Evolutionary conservation across 2,329 filamentous ascomycete species (phyloP).

Genomic region (Fusarium sublunatum): DNA sequence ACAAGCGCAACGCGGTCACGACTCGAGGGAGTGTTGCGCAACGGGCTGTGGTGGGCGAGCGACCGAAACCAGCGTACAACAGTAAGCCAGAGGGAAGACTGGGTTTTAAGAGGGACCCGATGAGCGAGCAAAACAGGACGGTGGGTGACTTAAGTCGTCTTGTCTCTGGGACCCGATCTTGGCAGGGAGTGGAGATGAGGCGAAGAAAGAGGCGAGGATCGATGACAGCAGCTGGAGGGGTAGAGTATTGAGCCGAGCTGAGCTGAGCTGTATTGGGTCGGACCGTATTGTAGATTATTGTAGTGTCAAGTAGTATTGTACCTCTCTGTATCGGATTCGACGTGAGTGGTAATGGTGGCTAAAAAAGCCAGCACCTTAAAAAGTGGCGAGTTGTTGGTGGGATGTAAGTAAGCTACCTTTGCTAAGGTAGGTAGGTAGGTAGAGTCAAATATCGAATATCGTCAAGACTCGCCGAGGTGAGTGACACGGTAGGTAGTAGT

Average conservation of each 20-base stretch:
- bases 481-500: neutral
- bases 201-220: constrained; percentile 25
- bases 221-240: constrained; percentile 13
- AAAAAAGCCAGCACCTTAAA: constrained; percentile 18
- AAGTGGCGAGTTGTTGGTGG: constrained; percentile 33
- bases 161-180: constrained; percentile 34
- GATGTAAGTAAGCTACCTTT: neutral
- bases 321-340: neutral
- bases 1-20: constrained; percentile 29
- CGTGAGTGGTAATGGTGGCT: constrained; percentile 28
- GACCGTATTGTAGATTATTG: neutral
- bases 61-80: constrained; percentile 34
- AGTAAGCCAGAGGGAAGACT: constrained; percentile 12
- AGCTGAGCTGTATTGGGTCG: constrained; percentile 5
- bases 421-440: constrained; percentile 3
- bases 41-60: constrained; percentile 30
- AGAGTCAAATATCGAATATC: neutral
- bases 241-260: constrained; percentile 8
- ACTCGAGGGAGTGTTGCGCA: constrained; percentile 41
- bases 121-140: constrained; percentile 32
- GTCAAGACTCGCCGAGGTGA: no score
- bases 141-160: constrained; percentile 31
- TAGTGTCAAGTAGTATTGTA: no score
- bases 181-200: constrained; percentile 38
- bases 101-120: constrained; percentile 11